Evolutionary conservation across 805 yeast species (phyloP).

Genomic region (Helenozyma rhizophorensis): DNA sequence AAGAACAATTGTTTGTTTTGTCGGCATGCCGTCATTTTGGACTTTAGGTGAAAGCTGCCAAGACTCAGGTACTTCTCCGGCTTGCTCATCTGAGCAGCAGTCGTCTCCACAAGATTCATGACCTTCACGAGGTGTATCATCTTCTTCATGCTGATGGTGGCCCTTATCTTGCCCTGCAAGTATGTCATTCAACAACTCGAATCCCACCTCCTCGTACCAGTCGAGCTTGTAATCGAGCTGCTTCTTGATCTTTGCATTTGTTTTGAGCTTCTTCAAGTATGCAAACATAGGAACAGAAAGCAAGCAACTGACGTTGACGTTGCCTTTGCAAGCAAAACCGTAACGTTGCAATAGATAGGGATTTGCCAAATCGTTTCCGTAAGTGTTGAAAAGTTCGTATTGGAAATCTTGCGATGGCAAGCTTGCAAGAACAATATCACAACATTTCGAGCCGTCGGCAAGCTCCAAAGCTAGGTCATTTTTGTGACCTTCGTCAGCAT

Average conservation of each 20-base stretch:
- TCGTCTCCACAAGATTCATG: slow-evolving; percentile 14
- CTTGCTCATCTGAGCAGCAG: slow-evolving; percentile 11
- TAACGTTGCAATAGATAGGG: slow-evolving; percentile 66
- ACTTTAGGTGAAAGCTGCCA: slow-evolving; percentile 45
- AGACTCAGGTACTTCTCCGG: slow-evolving; percentile 24
- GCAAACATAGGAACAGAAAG: slow-evolving; percentile 49
- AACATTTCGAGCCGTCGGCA: slow-evolving; percentile 45
- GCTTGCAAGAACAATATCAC: slow-evolving; percentile 58
- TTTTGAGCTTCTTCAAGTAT: slow-evolving; percentile 22
- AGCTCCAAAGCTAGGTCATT: slow-evolving; percentile 34
- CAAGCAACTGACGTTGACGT: slow-evolving; percentile 50
- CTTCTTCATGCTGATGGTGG: slow-evolving; percentile 19
- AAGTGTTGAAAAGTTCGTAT: slow-evolving; percentile 72
- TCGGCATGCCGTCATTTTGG: slow-evolving; percentile 38
- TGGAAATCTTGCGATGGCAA: slow-evolving; percentile 39
- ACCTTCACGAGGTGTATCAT: too few relatives aligned
- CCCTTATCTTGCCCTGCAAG: slow-evolving; percentile 12
- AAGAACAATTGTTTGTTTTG: slow-evolving; percentile 32
- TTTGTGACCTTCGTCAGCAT: too few relatives aligned
- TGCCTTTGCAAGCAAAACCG: slow-evolving; percentile 61
- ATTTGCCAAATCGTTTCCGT: slow-evolving; percentile 67
- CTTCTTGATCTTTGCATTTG: slow-evolving; percentile 21
- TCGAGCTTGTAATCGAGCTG: slow-evolving; percentile 35
- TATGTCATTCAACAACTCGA: slow-evolving; percentile 29
- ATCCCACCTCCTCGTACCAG: slow-evolving; percentile 50